Evolutionary conservation across 1,284 basidiomycete genomes (phyloP), one percentile per base, ranked within the genome.

Genomic region (Naganishia sp.): DNA sequence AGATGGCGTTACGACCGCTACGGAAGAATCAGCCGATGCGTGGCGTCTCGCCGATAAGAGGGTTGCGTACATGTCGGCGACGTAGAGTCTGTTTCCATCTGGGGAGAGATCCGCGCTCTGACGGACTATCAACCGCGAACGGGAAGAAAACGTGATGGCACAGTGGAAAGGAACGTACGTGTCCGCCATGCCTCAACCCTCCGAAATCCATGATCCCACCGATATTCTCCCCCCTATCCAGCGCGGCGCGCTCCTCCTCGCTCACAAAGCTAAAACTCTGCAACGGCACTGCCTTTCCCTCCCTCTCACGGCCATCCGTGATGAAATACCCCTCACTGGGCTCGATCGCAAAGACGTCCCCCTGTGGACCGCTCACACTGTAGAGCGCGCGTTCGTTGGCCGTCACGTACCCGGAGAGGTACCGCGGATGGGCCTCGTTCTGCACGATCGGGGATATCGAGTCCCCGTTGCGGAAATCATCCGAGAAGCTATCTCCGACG

Each of bases 1-100:
- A 81, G 54, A 81, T 69, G 50, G 76, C 77, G 70, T 81, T 81
- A 15, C 79, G 74, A 2, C 79, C 79, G 49, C 77, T 79, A 64
- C 56, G 55, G 15, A 52, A 11, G 1, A 6, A 53, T 42, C 9
- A 59, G 23, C 7, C 13, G 1, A 3, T 44, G 9, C 11, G 65
- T 18, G 21, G 18, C 15, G 15, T 31, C 6, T 28, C 21, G 6
- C 16, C 10, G n/a, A 31, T 18, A n/a, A 6, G 64, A 45, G 10
- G 16, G 68, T 73, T 64, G 28, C 36, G 13, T 48, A 73, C 74
- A 78, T 76, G 66, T 78, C 77, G 13, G 77, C 75, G 5, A 76
- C 72, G 56, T 77, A 77, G 1, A 76, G 72, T 66, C 72, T 69
- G 36, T 71, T 74, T n/a, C 75, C 75, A 67, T 77, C 75, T 2